Evolutionary conservation across 2,329 filamentous ascomycete species (phyloP).

Genomic region (Triangularia setosa): DNA sequence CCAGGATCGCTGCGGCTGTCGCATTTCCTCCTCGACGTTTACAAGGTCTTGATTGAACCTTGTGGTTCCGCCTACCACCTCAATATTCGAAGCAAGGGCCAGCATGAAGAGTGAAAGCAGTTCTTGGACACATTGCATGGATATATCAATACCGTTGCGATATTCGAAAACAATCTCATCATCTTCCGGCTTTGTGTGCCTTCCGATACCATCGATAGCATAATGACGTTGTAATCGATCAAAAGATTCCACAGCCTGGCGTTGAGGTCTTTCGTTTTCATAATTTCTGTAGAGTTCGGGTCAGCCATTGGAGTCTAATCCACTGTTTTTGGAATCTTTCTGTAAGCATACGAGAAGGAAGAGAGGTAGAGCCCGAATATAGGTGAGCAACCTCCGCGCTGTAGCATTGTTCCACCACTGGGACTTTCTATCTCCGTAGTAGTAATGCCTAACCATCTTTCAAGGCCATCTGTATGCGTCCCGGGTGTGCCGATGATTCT

Average conservation of each 20-base stretch:
- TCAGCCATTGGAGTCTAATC: neutral
- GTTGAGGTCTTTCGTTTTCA: neutral
- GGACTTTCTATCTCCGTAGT: neutral
- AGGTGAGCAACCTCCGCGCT: neutral
- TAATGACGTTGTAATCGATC: too few species aligned
- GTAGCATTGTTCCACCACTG: neutral
- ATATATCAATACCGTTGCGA: neutral
- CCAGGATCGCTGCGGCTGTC: neutral
- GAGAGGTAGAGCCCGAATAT: neutral
- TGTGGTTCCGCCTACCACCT: neutral
- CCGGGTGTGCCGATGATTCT: neutral
- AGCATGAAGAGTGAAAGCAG: conserved; percentile 4
- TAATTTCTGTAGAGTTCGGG: neutral
- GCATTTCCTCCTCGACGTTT: neutral
- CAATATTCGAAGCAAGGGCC: neutral
- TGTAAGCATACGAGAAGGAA: neutral
- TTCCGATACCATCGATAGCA: neutral
- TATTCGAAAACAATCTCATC: neutral
- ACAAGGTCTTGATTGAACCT: neutral
- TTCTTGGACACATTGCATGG: conserved; percentile 22
- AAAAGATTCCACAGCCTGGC: neutral
- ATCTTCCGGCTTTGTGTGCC: neutral
- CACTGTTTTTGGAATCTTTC: neutral
- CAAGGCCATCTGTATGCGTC: neutral
- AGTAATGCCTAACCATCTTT: neutral